These are phyloP conservation scores for Lactarius vividus DNA, from an alignment of 768 basidiomycete genomes.

Conservation along the genomic window DNA sequence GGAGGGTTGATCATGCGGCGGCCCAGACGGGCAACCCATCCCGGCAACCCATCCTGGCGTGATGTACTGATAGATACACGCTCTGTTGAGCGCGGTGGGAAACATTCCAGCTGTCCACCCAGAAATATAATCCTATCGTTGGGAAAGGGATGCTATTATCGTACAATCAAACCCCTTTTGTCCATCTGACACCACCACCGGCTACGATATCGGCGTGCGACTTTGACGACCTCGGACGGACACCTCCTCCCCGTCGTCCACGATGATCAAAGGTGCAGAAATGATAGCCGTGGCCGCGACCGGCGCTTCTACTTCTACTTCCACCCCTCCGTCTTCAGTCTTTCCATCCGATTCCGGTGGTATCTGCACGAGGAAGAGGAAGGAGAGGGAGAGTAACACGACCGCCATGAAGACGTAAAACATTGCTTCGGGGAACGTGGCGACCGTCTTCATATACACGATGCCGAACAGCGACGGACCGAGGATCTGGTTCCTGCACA, in stretches of 20 bases:
- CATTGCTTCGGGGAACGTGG: constrained; percentile 62
- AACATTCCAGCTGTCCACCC: no score
- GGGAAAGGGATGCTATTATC: neutral
- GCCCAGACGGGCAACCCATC: no score
- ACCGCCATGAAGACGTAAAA: constrained; percentile 54
- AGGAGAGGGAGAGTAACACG: constrained; percentile 42
- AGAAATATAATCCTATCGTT: no score
- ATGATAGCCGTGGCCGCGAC: neutral
- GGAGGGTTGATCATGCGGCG: no score
- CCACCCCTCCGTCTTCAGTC: neutral
- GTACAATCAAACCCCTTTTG: neutral
- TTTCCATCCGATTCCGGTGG: constrained; percentile 15
- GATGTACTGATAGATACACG: no score
- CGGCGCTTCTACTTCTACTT: neutral
- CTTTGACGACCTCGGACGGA: neutral
- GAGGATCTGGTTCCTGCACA: constrained; percentile 53
- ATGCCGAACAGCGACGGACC: constrained; percentile 73
- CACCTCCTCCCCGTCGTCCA: neutral
- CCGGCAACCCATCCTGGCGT: no score
- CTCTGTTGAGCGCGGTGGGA: no score
- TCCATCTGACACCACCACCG: neutral
- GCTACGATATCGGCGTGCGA: neutral
- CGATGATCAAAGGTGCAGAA: neutral
- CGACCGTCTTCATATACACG: constrained; percentile 69
- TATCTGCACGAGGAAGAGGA: constrained; percentile 49